Evolutionary conservation across 306 rosid genomes (phyloP).

Genomic region (Sindora glabra): DNA sequence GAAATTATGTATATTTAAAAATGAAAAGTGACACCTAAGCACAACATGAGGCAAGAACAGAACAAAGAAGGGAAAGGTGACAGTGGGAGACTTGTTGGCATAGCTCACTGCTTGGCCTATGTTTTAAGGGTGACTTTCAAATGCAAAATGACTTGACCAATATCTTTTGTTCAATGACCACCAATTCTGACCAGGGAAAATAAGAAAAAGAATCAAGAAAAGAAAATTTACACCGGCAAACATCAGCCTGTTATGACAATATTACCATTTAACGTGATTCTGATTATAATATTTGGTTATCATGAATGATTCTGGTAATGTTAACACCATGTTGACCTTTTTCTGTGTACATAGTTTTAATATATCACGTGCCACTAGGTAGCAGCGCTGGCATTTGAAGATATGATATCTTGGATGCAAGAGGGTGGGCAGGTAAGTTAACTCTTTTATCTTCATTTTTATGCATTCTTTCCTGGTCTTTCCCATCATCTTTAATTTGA

Average conservation of each 20-base stretch:
- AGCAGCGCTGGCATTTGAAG: constrained; percentile 99
- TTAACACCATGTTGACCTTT: constrained; percentile 57
- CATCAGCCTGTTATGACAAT: not conserved
- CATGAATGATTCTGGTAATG: constrained; percentile 20
- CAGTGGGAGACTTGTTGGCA: not conserved
- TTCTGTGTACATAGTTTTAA: constrained; percentile 84
- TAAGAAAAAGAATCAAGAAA: not conserved
- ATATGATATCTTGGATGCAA: constrained; percentile 98
- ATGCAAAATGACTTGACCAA: constrained; percentile 8
- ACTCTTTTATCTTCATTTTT: constrained; percentile 10
- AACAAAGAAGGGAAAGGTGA: not conserved
- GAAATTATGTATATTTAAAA: no score
- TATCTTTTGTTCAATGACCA: not conserved
- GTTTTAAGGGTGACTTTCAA: not conserved
- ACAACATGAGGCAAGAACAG: not conserved
- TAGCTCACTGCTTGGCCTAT: not conserved
- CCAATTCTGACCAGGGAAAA: not conserved
- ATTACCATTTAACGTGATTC: not conserved
- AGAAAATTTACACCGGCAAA: not conserved
- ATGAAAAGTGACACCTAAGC: constrained; percentile 1
- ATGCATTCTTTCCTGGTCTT: constrained; percentile 1
- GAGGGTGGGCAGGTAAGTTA: constrained; percentile 97
- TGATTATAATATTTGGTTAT: constrained; percentile 14
- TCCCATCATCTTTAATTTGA: constrained; percentile 8
- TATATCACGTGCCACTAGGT: constrained; percentile 97